Percentiles rank a stretch among this genome's conserved stretches.
phyloP scores from a whole-genome alignment of 1,284 basidiomycete genomes.

The Rhodotorula sp. region DNA sequence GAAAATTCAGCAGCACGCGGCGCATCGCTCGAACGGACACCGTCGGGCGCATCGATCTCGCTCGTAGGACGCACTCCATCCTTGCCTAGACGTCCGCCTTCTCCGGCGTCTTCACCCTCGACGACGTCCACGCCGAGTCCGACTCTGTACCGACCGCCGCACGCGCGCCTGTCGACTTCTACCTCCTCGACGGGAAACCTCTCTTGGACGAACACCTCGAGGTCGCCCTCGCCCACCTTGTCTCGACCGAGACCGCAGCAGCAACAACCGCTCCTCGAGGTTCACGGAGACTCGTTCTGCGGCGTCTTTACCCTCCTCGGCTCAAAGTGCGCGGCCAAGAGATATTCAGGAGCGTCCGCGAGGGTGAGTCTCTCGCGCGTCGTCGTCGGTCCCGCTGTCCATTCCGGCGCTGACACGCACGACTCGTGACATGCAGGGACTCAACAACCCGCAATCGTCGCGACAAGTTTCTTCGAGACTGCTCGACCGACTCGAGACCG shows the following conservation, averaged over 20 bases:
- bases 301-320: constrained; percentile 22
- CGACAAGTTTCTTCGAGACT: constrained; percentile 7
- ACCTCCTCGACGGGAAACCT: background rate
- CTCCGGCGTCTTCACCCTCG: background rate
- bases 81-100: background rate
- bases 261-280: background rate
- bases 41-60: too few species aligned
- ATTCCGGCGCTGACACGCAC: background rate
- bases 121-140: background rate
- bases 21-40: too few species aligned
- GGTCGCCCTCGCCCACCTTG: background rate
- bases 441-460: constrained; percentile 18
- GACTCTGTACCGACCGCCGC: constrained; percentile 6
- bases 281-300: constrained; percentile 26
- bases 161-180: background rate
- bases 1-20: too few species aligned
- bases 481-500: background rate
- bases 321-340: background rate
- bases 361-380: constrained; percentile 3
- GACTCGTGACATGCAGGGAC: constrained; percentile 8
- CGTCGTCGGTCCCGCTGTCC: accelerated
- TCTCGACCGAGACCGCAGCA: background rate
- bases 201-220: background rate
- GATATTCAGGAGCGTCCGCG: constrained; percentile 26
- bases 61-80: background rate